Base-by-base conservation (phyloP, 1,139 yeast genomes). In the Debaryomyces subglobosus region DNA sequence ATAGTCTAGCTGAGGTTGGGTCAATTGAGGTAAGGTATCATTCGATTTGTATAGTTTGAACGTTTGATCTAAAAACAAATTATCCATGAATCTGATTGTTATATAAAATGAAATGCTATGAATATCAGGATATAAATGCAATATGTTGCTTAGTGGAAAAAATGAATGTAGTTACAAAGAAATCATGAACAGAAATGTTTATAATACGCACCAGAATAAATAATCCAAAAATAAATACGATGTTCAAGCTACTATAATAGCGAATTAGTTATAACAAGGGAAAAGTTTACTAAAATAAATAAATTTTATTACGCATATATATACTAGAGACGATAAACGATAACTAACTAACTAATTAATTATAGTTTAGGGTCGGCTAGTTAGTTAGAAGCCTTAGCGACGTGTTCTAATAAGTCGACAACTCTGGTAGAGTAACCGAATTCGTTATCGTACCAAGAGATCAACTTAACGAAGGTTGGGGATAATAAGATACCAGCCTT, bases 391-490 rank as follows among this genome's bases (percentile, higher is more conserved):
- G 58, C 66, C 55, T 78, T 76, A 65, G 92, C 89, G 68, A 85
- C 84, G 81, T 79, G 84, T 74, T 84, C 82, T 69, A 87, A 78
- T 69, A 87, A 82, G 81, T 87, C 95, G 60, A 87, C 92, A 57
- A 87, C 95, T 81, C 96, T 88, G 79, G 90, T 85, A 66, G 94
- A 86, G 89, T 88, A 88, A 71, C 96, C 96, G 80, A 71, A 88
- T 79, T 88, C 96, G 78, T 87, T 87, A 73, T 88, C 96, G 84
- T 87, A 87, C 95, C 95, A 87, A 53, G 94, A 78, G 74, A 87
- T 81, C 75, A 88, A 85, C 84, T 87, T 87, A 76, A 86, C 90
- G 72, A 87, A 87, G 69, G 83, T 82, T 74, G 89, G 89, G 69
- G 87, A 84, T 69, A 87, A 82, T 68, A 83, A 81, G 77, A 87